Evolutionary conservation across 2,329 filamentous ascomycete species (phyloP).

Genomic region (Daldinia sp.): DNA sequence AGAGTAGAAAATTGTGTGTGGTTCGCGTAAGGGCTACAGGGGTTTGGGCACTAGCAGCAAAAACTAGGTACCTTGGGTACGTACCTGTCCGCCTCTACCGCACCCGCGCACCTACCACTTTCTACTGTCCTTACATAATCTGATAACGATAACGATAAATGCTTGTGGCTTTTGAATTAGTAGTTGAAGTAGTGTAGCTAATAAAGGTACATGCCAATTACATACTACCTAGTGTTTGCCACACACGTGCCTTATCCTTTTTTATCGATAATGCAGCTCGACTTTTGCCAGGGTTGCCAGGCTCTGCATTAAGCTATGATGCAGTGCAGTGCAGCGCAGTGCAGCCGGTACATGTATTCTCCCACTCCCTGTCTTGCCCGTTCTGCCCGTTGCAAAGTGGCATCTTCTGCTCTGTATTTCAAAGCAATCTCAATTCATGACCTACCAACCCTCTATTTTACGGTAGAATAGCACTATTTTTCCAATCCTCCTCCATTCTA

Average conservation of each 20-base stretch:
- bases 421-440: slow-evolving; percentile 44
- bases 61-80: background rate
- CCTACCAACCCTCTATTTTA: slow-evolving; percentile 21
- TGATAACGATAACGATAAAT: too few relatives aligned
- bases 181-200: too few relatives aligned
- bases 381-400: slow-evolving; percentile 47
- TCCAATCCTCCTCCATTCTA: background rate
- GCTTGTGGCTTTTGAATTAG: background rate
- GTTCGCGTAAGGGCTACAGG: slow-evolving; percentile 37
- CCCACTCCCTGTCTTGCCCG: slow-evolving; percentile 3
- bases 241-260: background rate
- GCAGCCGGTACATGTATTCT: slow-evolving; percentile 17
- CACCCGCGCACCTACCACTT: background rate
- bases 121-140: too few relatives aligned
- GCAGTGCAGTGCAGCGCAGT: too few relatives aligned
- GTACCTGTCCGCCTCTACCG: too few relatives aligned
- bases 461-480: slow-evolving; percentile 9
- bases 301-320: slow-evolving; percentile 18
- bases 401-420: slow-evolving; percentile 49
- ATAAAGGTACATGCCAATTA: too few relatives aligned
- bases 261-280: slow-evolving; percentile 32
- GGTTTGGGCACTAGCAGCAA: background rate
- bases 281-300: slow-evolving; percentile 23
- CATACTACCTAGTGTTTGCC: too few relatives aligned
- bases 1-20: slow-evolving; percentile 41